phyloP scores from a whole-genome alignment of 768 basidiomycete genomes.

The Boletus patriciae region DNA sequence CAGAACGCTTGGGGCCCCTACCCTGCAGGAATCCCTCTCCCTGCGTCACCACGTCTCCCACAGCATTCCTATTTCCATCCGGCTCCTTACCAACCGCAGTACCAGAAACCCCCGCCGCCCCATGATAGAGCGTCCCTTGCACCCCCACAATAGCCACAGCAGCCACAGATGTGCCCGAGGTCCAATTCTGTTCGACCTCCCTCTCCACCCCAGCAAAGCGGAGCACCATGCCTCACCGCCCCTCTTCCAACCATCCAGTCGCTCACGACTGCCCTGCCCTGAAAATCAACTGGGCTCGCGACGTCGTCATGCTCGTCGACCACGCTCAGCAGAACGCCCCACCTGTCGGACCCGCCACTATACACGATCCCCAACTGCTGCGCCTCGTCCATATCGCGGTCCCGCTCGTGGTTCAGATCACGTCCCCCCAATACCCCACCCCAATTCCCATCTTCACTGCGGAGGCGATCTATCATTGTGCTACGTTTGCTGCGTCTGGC shows the following conservation, averaged over 20 bases:
- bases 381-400: constrained; percentile 66
- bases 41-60: constrained; percentile 23
- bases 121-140: constrained; percentile 25
- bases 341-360: constrained; percentile 49
- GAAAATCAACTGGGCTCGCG: too few species aligned
- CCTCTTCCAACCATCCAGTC: constrained; percentile 43
- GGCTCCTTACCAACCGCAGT: constrained; percentile 18
- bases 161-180: constrained; percentile 21
- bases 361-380: constrained; percentile 59
- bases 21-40: constrained; percentile 21
- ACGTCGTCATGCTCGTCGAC: constrained; percentile 77
- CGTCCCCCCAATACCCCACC: constrained; percentile 37
- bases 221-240: constrained; percentile 56
- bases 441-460: constrained; percentile 48
- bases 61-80: constrained; percentile 16
- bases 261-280: constrained; percentile 42
- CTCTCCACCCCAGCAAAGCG: constrained; percentile 27
- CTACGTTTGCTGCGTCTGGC: constrained; percentile 71
- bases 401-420: constrained; percentile 59
- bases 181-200: too few species aligned
- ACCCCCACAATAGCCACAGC: constrained; percentile 17
- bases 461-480: constrained; percentile 77
- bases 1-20: constrained; percentile 26
- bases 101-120: constrained; percentile 19
- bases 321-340: constrained; percentile 42